Evolutionary conservation across 129 eudicot species (phyloP), one percentile per base, ranked within the genome.

Genomic region (Smallanthus sonchifolius): DNA sequence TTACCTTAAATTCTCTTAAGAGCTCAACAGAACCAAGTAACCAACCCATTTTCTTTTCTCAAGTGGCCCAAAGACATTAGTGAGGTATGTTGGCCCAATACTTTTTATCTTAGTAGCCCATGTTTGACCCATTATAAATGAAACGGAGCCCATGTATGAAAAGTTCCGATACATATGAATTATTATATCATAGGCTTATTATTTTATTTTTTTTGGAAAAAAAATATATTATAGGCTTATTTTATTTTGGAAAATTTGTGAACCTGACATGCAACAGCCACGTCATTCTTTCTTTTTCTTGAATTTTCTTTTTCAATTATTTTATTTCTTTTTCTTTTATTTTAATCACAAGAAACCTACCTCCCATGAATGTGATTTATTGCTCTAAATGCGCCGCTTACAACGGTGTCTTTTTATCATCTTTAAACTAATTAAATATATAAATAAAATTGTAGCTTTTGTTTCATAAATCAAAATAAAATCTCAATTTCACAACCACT

Each of bases 351-450:
- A 51, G 60, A 52, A 52, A 52, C 32, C 60, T 17, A 52, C 60
- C 32, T 17, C 60, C 11, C 60, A 52, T 52, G 60, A 49, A 52
- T 52, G 60, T 52, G 17, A 19, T 52, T 52, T 52, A 52, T 52
- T 52, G 60, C 60, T 52, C 60, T 52, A 52, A 52, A 52, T 52
- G 60, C 60, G 60, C 60, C 60, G 60, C 60, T 52, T 52, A 52
- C 19, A 52, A 52, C 60, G 60, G 32, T 52, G 60, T 16, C 60
- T 52, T 49, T n/a, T 15, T n/a, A 49, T n/a, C 56, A 49, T n/a
- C 60, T 52, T 19, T 19, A 52, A 49, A 52, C 60, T 16, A 7
- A 7, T 5, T 52, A 52, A 52, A 52, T 17, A 2, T 17, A 42
- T 42, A 42, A 7, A 42, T 42, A 42, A 52, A n/a, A 15, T 1